Conservation (phyloP, 2,329 filamentous ascomycete genomes). For the Hypoxylon sp. region DNA sequence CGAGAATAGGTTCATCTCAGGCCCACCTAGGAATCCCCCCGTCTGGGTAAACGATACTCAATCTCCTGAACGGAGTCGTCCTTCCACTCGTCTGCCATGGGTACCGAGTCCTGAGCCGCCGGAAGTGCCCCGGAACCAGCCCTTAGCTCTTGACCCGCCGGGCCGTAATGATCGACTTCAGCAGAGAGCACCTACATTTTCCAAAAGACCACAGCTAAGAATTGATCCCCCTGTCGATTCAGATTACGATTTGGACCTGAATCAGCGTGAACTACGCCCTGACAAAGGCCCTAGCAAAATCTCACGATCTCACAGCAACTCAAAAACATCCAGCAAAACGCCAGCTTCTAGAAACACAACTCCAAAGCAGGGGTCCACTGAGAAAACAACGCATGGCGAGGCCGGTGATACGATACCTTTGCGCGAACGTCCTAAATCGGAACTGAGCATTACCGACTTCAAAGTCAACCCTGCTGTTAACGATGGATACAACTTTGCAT, state of each 20-base stretch:
- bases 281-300: slow-evolving; percentile 42
- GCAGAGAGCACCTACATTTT: slow-evolving; percentile 13
- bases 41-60: background rate
- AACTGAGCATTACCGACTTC: slow-evolving; percentile 78
- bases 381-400: slow-evolving; percentile 29
- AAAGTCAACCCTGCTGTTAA: slow-evolving; percentile 82
- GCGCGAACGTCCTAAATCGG: slow-evolving; percentile 66
- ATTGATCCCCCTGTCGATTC: too few species aligned
- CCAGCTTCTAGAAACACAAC: slow-evolving; percentile 17
- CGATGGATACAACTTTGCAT: slow-evolving; percentile 78
- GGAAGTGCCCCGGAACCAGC: background rate
- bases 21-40: background rate
- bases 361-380: slow-evolving; percentile 33
- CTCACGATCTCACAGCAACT: slow-evolving; percentile 16
- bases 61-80: background rate
- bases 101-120: background rate
- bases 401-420: slow-evolving; percentile 57
- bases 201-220: slow-evolving; percentile 9
- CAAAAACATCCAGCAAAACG: slow-evolving; percentile 20
- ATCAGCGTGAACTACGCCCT: slow-evolving; percentile 58
- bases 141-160: slow-evolving; percentile 19
- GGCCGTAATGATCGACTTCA: slow-evolving; percentile 11
- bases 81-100: background rate
- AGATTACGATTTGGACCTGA: slow-evolving; percentile 47
- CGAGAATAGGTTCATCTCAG: slow-evolving; percentile 3